A percentile compares a stretch with the other conserved stretches of the same genome.
Evolutionary conservation across 2,329 filamentous ascomycete species (phyloP).

Genomic region (Calonectria henricotiae): DNA sequence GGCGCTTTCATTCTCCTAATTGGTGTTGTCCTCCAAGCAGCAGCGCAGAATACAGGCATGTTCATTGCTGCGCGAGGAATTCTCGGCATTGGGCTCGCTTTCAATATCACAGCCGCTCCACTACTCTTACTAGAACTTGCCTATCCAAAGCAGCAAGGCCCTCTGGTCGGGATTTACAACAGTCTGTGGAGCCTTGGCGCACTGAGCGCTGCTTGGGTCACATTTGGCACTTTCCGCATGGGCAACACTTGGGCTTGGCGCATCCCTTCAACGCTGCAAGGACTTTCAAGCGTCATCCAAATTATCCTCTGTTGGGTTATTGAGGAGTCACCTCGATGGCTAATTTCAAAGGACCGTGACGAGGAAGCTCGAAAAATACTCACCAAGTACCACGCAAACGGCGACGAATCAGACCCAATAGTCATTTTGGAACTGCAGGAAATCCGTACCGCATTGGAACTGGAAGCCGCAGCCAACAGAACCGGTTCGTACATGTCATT

Average conservation of each 20-base stretch:
- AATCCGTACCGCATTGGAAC: conserved; percentile 65
- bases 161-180: conserved; percentile 44
- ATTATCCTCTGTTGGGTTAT: conserved; percentile 61
- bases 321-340: conserved; percentile 74
- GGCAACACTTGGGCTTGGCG: conserved; percentile 41
- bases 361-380: conserved; percentile 67
- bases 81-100: conserved; percentile 41
- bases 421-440: conserved; percentile 69
- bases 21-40: conserved; percentile 1
- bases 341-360: conserved; percentile 73
- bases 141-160: conserved; percentile 42
- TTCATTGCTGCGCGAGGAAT: conserved; percentile 60
- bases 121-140: conserved; percentile 40
- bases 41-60: conserved; percentile 27
- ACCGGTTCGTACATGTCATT: conserved; percentile 61
- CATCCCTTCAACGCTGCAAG: conserved; percentile 39
- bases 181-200: conserved; percentile 43
- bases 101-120: conserved; percentile 42
- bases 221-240: conserved; percentile 41
- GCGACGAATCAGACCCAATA: conserved; percentile 67
- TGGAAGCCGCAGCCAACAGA: conserved; percentile 59
- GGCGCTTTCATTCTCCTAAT: not conserved
- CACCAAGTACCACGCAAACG: conserved; percentile 69
- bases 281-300: conserved; percentile 32
- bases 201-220: conserved; percentile 38